phyloP scores from a whole-genome alignment of 2,329 filamentous ascomycete genomes.

The Hypoxylon sp. region DNA sequence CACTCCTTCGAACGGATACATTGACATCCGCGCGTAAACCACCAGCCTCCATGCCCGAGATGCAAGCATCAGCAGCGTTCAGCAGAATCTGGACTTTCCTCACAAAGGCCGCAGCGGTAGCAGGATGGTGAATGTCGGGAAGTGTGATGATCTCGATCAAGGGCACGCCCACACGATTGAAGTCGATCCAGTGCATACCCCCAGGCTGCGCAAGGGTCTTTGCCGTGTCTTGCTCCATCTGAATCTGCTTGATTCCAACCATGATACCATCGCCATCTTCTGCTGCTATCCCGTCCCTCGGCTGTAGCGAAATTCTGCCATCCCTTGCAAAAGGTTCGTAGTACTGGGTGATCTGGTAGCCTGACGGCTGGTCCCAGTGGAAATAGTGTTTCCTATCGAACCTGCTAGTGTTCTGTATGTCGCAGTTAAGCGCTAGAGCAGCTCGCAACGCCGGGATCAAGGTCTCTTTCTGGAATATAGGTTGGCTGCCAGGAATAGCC shows the following conservation, averaged over 20 bases:
- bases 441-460: conserved; percentile 91
- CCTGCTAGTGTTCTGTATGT: conserved; percentile 78
- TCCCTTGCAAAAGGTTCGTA: conserved; percentile 79
- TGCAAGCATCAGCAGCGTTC: conserved; percentile 83
- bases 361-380: conserved; percentile 96
- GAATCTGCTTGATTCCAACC: conserved; percentile 90
- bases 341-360: conserved; percentile 98
- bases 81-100: conserved; percentile 88
- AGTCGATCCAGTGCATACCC: conserved; percentile 83
- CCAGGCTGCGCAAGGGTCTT: conserved; percentile 87
- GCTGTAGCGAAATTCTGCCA: conserved; percentile 76
- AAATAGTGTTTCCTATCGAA: conserved; percentile 99
- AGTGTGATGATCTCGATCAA: conserved; percentile 95
- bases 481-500: conserved; percentile 89
- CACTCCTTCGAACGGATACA: conserved; percentile 79
- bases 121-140: conserved; percentile 87
- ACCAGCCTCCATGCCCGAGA: conserved; percentile 91
- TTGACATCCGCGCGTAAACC: conserved; percentile 95
- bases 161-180: conserved; percentile 91
- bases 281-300: conserved; percentile 82
- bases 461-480: conserved; percentile 83
- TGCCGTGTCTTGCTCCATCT: conserved; percentile 97
- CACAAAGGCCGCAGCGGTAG: conserved; percentile 88
- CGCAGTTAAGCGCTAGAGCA: conserved; percentile 84
- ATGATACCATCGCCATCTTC: conserved; percentile 77